These are phyloP conservation scores for Colletotrichum cordylinicola DNA, from an alignment of 2,329 filamentous ascomycete genomes.

Conservation along the genomic window DNA sequence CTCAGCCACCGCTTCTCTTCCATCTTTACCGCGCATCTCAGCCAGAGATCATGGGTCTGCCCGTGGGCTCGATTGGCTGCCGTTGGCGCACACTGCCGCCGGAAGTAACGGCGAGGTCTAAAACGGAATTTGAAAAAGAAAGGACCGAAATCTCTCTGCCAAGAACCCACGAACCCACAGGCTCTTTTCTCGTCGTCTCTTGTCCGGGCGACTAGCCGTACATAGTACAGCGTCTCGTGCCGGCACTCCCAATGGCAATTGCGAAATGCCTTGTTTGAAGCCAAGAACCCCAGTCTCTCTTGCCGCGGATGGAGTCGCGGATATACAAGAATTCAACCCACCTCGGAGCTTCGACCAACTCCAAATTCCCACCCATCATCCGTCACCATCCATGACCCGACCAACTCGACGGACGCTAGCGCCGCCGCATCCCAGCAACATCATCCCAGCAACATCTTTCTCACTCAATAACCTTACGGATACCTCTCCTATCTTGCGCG, in stretches of 20 bases:
- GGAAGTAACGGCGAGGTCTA: background rate
- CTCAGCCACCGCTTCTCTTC: constrained; percentile 4
- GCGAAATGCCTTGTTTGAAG: background rate
- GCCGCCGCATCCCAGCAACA: background rate
- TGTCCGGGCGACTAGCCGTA: background rate
- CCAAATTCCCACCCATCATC: background rate
- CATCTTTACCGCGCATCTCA: background rate
- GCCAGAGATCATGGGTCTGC: background rate
- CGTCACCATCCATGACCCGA: background rate
- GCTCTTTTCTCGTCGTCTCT: background rate
- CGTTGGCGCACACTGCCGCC: constrained; percentile 16
- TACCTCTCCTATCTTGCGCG: background rate
- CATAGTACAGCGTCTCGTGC: background rate
- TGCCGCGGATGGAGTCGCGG: constrained; percentile 16
- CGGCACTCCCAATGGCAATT: constrained; percentile 6
- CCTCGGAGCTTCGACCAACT: background rate
- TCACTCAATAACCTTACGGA: background rate
- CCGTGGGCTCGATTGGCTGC: constrained; percentile 9
- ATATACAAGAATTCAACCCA: constrained; percentile 7
- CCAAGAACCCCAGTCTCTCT: constrained; percentile 1
- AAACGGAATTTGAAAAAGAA: background rate
- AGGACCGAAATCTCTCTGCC: background rate
- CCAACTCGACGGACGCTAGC: background rate
- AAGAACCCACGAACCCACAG: background rate
- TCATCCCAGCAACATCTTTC: background rate